Percentiles rank a stretch among this genome's conserved stretches.
These are phyloP conservation scores for Trichoderma polysporum DNA, from an alignment of 2,329 filamentous ascomycete species.

Conservation along the genomic window DNA sequence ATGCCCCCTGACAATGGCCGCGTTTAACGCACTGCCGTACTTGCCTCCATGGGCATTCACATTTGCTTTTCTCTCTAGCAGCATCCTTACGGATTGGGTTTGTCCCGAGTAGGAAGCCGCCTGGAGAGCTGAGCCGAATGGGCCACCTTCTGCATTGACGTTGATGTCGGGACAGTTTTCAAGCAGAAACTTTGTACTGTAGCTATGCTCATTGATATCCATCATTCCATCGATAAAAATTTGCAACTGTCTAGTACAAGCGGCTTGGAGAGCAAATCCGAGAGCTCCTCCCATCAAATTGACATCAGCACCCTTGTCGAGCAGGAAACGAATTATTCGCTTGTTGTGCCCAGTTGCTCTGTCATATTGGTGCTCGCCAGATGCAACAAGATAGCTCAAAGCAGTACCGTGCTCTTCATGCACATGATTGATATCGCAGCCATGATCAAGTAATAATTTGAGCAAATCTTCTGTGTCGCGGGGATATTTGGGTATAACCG, in stretches of 20 bases:
- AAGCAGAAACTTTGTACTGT: background rate
- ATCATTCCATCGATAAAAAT: too few species aligned
- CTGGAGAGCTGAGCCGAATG: background rate
- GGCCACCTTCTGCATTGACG: background rate
- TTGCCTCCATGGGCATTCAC: background rate
- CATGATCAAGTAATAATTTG: too few species aligned
- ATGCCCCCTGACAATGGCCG: background rate
- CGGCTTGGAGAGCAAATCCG: background rate
- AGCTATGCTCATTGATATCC: background rate
- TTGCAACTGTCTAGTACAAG: background rate
- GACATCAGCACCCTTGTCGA: background rate
- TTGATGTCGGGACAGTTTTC: background rate
- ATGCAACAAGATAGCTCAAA: background rate
- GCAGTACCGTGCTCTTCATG: background rate
- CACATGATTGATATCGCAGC: background rate
- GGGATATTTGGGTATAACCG: too few species aligned
- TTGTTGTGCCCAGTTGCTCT: background rate
- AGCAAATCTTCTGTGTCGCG: too few species aligned
- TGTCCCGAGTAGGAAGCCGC: background rate
- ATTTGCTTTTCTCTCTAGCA: background rate
- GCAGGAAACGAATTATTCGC: background rate
- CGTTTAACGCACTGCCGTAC: background rate
- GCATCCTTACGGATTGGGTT: background rate
- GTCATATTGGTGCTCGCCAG: background rate
- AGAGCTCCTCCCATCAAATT: background rate